Base-by-base conservation (phyloP, 257 asterid genomes). In the Petrea volubilis region DNA sequence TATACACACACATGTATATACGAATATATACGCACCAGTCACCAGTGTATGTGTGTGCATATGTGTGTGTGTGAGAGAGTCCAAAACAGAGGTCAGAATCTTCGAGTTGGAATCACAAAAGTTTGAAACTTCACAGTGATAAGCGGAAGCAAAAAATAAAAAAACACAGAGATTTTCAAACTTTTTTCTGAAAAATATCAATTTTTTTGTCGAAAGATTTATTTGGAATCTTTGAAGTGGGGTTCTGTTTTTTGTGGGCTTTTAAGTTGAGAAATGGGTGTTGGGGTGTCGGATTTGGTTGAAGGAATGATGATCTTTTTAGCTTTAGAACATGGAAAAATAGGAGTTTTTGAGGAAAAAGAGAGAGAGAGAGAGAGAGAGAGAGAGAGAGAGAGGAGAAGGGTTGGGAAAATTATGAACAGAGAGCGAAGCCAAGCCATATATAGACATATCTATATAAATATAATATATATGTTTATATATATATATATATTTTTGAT, bases 251-350 rank as follows among this genome's bases (percentile, higher is more conserved):
- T 28, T 25, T 23, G 59, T 14, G 60, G 41, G 75, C 24, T 71
- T 51, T 21, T 27, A 7, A 71, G 74, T 25, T 29, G 20, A 13
- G 49, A 36, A 25, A 34, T 72, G 49, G 77, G 53, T 17, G 40
- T 20, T 21, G 4, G 17, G 44, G 65, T n/a, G 15, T 33, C 28
- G 11, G 65, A 59, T 59, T 50, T 13, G 67, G 21, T n/a, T n/a
- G 51, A 17, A 20, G 51, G 31, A 11, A 5, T 11, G 51, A 60
- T 9, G 65, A 13, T 14, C 0, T 12, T 40, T 18, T 36, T 40
- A 28, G 31, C 43, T 57, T 46, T 18, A 40, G 72, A 56, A 40
- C n/a, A n/a, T n/a, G n/a, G n/a, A n/a, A n/a, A n/a, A n/a, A n/a
- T n/a, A n/a, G n/a, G n/a, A n/a, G n/a, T n/a, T n/a, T n/a, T n/a